Percentiles rank a stretch among this genome's conserved stretches.
phyloP scores from a whole-genome alignment of 306 rosid species.

The Citrullus amarus region DNA sequence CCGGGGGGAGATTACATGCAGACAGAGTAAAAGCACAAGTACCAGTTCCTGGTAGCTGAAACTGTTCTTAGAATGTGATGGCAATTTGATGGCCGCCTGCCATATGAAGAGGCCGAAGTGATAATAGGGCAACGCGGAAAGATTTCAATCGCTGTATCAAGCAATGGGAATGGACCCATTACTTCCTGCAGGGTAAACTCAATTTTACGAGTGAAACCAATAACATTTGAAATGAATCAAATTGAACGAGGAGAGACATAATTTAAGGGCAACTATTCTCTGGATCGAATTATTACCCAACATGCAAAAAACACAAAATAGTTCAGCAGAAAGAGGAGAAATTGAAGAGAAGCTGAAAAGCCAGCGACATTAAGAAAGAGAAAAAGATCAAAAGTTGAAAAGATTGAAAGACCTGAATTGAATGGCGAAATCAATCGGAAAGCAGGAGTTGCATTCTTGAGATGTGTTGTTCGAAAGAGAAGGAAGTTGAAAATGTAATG shows the following conservation, averaged over 20 bases:
- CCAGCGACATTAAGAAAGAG: too few relatives aligned
- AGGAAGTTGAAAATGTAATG: too few relatives aligned
- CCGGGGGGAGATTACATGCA: neutral
- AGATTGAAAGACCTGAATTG: too few relatives aligned
- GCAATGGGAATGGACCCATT: conserved; percentile 43
- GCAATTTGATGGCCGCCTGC: neutral
- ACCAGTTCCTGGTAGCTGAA: conserved; percentile 19
- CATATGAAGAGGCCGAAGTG: conserved; percentile 12
- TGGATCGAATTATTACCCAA: neutral
- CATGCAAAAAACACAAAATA: too few relatives aligned
- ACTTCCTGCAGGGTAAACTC: conserved; percentile 17
- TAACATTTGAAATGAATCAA: neutral
- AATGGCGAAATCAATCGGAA: too few relatives aligned
- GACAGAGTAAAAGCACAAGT: conserved; percentile 7
- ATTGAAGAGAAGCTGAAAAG: too few relatives aligned
- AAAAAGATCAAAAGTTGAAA: too few relatives aligned
- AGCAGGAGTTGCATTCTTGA: too few relatives aligned
- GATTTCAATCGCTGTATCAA: conserved; percentile 31
- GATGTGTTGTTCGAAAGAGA: too few relatives aligned
- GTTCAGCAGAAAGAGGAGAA: too few relatives aligned
- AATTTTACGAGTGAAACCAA: neutral
- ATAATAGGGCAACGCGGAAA: conserved; percentile 20
- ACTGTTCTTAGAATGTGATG: conserved; percentile 20
- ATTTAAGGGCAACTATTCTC: neutral
- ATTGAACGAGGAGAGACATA: neutral